Conservation (phyloP, 2,329 filamentous ascomycete genomes). For the Pseudogymnoascus sp. region DNA sequence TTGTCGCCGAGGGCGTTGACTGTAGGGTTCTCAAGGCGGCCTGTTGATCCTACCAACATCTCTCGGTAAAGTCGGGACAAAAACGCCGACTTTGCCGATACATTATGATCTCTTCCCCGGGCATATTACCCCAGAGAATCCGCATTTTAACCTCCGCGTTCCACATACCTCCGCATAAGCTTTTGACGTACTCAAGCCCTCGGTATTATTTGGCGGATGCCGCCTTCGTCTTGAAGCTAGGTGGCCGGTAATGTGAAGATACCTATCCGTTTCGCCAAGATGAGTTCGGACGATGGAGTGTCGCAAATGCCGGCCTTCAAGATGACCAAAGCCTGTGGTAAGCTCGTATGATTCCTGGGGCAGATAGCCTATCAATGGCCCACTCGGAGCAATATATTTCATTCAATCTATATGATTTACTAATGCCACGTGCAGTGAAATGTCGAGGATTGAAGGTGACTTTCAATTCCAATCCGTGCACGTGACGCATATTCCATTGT, state of each 20-base stretch:
- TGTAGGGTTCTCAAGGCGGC: neutral
- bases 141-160: neutral
- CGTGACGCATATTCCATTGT: neutral
- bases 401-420: neutral
- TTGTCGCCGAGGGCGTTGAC: neutral
- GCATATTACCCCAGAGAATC: neutral
- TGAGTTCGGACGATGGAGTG: constrained; percentile 4
- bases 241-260: neutral
- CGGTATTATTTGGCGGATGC: neutral
- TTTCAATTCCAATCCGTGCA: neutral
- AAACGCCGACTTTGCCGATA: neutral
- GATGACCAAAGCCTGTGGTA: constrained; percentile 5
- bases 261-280: neutral
- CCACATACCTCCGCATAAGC: constrained; percentile 7
- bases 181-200: neutral
- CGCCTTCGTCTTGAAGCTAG: constrained; percentile 2
- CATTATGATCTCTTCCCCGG: constrained; percentile 3
- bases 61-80: neutral
- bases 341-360: neutral
- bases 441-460: constrained; percentile 14
- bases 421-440: constrained; percentile 11
- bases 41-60: neutral
- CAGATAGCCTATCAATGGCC: neutral
- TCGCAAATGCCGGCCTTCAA: constrained; percentile 4
- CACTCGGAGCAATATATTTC: neutral